These are phyloP conservation scores for Zygosaccharomyces pseudobailii DNA, from an alignment of 1,139 yeast species.

Conservation along the genomic window DNA sequence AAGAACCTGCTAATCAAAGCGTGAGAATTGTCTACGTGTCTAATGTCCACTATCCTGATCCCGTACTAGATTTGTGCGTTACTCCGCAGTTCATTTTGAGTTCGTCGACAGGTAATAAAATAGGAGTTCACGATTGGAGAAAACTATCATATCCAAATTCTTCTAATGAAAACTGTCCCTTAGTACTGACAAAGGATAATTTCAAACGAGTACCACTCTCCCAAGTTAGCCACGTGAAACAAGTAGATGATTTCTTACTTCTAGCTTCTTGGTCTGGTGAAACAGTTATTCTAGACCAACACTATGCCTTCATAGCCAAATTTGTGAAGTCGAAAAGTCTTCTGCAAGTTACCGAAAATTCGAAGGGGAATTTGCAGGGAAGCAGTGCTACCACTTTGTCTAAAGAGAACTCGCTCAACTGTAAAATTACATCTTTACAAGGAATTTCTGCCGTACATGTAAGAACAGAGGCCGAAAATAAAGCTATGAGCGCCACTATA, in stretches of 20 bases:
- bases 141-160: neutral
- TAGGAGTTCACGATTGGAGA: constrained; percentile 12
- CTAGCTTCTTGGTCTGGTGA: constrained; percentile 25
- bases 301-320: neutral
- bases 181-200: neutral
- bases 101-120: constrained; percentile 11
- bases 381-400: neutral
- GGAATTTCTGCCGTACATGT: constrained; percentile 8
- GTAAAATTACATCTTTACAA: constrained; percentile 9
- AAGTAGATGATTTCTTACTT: constrained; percentile 8
- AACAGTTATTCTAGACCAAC: constrained; percentile 9
- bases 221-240: constrained; percentile 15
- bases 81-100: constrained; percentile 8
- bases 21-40: constrained; percentile 25
- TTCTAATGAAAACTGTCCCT: neutral
- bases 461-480: neutral
- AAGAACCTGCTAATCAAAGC: neutral
- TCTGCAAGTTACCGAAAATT: constrained; percentile 19
- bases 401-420: neutral
- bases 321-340: constrained; percentile 20
- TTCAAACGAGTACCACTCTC: constrained; percentile 1
- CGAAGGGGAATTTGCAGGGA: constrained; percentile 14
- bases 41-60: constrained; percentile 28
- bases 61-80: constrained; percentile 22
- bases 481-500: neutral